phyloP scores from a whole-genome alignment of 441 rosid genomes.

The Pelargonium australe region DNA sequence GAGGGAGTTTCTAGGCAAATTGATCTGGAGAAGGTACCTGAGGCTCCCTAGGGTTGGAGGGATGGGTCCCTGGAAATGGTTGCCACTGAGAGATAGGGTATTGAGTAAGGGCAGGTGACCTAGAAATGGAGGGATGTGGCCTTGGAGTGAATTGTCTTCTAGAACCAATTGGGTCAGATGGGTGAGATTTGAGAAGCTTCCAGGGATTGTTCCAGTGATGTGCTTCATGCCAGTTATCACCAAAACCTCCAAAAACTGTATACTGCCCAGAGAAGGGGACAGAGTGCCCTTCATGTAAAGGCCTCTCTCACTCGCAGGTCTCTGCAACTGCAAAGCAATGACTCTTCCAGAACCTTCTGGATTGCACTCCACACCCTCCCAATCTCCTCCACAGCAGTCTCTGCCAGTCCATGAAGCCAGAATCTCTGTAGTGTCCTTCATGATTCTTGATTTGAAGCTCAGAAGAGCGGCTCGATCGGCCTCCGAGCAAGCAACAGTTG shows the following conservation, averaged over 20 bases:
- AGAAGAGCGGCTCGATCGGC: constrained; percentile 69
- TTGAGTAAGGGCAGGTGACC: constrained; percentile 46
- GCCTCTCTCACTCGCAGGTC: constrained; percentile 36
- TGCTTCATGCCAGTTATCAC: constrained; percentile 63
- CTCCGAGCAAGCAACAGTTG: constrained; percentile 37
- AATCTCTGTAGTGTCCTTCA: constrained; percentile 61
- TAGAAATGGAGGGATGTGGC: constrained; percentile 55
- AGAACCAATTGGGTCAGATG: constrained; percentile 53
- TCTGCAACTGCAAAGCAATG: constrained; percentile 45
- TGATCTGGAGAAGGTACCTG: constrained; percentile 37
- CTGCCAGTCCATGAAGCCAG: constrained; percentile 68
- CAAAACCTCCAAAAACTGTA: constrained; percentile 55
- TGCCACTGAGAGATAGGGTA: constrained; percentile 57
- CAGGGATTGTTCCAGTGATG: constrained; percentile 75
- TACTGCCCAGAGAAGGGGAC: constrained; percentile 56
- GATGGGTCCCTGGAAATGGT: constrained; percentile 53
- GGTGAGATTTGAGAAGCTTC: constrained; percentile 40
- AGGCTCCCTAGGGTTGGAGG: constrained; percentile 61
- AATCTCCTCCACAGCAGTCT: constrained; percentile 74
- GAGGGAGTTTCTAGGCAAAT: constrained; percentile 52
- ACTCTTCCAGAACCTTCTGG: constrained; percentile 57
- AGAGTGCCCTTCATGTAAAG: constrained; percentile 74
- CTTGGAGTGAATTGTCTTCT: constrained; percentile 68
- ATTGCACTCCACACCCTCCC: constrained; percentile 88
- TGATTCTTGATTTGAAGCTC: constrained; percentile 62